Conservation (phyloP, 306 rosid species). For the Cercis canadensis region DNA sequence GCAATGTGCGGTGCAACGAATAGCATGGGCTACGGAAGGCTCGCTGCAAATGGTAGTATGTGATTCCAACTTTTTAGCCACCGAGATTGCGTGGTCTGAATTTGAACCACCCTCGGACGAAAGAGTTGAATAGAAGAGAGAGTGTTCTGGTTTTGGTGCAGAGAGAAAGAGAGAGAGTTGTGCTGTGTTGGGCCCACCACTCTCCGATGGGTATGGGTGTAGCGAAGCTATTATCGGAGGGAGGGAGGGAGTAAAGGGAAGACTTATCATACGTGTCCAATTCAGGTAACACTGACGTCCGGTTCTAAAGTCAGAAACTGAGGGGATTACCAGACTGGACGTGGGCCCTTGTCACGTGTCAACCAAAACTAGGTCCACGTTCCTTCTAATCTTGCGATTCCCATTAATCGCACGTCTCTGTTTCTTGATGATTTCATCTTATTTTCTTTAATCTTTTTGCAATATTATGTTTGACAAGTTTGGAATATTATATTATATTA, state of each 20-base stretch:
- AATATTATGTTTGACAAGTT: too few species aligned
- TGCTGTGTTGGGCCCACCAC: not conserved
- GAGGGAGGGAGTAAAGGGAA: not conserved
- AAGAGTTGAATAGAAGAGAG: not conserved
- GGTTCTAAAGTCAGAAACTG: slow-evolving; percentile 30
- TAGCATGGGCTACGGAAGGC: slow-evolving; percentile 50
- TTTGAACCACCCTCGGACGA: not conserved
- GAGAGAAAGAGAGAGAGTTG: not conserved
- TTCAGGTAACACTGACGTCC: slow-evolving; percentile 23
- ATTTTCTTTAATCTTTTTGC: too few species aligned
- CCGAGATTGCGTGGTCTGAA: slow-evolving; percentile 32
- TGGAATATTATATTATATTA: too few species aligned
- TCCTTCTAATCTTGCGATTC: too few species aligned
- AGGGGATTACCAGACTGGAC: too few species aligned
- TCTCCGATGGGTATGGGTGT: slow-evolving; percentile 30
- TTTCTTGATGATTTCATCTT: too few species aligned
- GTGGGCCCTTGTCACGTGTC: too few species aligned
- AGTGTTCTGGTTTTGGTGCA: not conserved
- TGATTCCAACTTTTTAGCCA: slow-evolving; percentile 39
- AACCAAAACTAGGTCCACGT: too few species aligned
- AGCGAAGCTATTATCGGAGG: not conserved
- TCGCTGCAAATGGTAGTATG: slow-evolving; percentile 38
- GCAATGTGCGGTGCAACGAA: slow-evolving; percentile 54
- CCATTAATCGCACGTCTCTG: too few species aligned
- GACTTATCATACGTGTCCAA: slow-evolving; percentile 42